Conservation (phyloP, 768 basidiomycete genomes). For the Trametes meyenii region DNA sequence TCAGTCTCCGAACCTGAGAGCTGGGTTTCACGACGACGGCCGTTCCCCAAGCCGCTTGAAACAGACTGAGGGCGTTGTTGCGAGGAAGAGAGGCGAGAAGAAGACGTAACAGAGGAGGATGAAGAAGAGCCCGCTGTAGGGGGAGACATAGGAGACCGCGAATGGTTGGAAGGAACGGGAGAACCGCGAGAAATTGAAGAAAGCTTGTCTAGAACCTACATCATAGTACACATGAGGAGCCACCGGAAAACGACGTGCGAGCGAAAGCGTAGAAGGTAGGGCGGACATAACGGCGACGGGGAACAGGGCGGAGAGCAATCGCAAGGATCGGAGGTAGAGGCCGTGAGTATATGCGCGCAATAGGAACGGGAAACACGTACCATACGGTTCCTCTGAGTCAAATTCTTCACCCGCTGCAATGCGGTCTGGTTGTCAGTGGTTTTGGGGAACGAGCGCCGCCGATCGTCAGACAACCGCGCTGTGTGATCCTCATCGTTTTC, state of each 20-base stretch:
- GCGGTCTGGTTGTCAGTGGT: slow-evolving; percentile 54
- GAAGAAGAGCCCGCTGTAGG: slow-evolving; percentile 39
- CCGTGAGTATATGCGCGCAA: slow-evolving; percentile 16
- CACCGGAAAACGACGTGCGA: slow-evolving; percentile 21
- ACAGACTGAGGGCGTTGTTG: slow-evolving; percentile 34
- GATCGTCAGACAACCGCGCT: slow-evolving; percentile 44
- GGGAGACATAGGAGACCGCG: slow-evolving; percentile 42
- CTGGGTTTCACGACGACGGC: slow-evolving; percentile 31
- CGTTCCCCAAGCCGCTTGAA: slow-evolving; percentile 31
- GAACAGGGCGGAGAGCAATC: neutral
- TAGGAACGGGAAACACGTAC: slow-evolving; percentile 44
- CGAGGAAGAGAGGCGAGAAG: slow-evolving; percentile 24
- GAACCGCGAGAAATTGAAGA: slow-evolving; percentile 59
- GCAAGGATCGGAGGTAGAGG: neutral
- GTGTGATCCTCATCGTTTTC: slow-evolving; percentile 67
- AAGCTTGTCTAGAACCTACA: slow-evolving; percentile 70
- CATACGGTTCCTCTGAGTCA: slow-evolving; percentile 74
- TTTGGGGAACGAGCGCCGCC: slow-evolving; percentile 31
- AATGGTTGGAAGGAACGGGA: slow-evolving; percentile 48
- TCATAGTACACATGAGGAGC: neutral
- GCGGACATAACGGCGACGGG: slow-evolving; percentile 3
- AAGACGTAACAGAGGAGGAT: slow-evolving; percentile 38
- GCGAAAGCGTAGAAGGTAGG: slow-evolving; percentile 1
- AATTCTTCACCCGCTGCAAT: slow-evolving; percentile 67
- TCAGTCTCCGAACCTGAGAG: slow-evolving; percentile 83